phyloP scores from a whole-genome alignment of 2,329 filamentous ascomycete genomes.

The Sphaerulina vaccinii region DNA sequence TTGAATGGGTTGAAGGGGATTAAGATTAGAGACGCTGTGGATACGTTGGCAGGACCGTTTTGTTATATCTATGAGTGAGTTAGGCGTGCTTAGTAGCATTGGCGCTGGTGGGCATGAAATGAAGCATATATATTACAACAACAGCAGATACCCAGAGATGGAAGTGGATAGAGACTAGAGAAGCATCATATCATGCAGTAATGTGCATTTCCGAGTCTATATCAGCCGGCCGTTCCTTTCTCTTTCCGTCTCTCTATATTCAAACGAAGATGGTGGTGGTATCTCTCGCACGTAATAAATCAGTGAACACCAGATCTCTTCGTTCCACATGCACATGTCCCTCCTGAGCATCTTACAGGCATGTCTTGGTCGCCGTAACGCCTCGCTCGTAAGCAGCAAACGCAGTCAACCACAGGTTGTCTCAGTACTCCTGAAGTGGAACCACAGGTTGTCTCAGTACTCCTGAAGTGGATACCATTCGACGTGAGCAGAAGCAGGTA shows the following conservation, averaged over 20 bases:
- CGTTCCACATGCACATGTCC: background rate
- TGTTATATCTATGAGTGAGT: slow-evolving; percentile 24
- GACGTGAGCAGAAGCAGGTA: background rate
- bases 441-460: background rate
- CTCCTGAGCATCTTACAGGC: background rate
- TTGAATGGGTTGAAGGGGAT: slow-evolving; percentile 8
- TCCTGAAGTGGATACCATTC: background rate
- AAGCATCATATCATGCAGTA: background rate
- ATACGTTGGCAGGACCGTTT: slow-evolving; percentile 21
- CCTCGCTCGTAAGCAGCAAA: slow-evolving; percentile 1
- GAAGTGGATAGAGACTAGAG: background rate
- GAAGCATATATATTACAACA: background rate
- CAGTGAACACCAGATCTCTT: background rate
- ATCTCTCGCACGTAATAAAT: slow-evolving; percentile 5
- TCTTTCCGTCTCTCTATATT: slow-evolving; percentile 8
- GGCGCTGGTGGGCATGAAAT: background rate
- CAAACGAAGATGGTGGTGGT: slow-evolving; percentile 3
- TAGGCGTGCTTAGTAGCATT: background rate
- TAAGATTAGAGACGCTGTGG: slow-evolving; percentile 21
- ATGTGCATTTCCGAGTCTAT: background rate
- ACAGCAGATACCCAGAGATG: background rate
- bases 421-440: background rate
- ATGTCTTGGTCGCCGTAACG: background rate
- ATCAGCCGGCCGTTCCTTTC: slow-evolving; percentile 3
- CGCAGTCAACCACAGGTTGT: background rate